Evolutionary conservation across 176 grass and related monocot species (phyloP).

Genomic region (Avena insularis): DNA sequence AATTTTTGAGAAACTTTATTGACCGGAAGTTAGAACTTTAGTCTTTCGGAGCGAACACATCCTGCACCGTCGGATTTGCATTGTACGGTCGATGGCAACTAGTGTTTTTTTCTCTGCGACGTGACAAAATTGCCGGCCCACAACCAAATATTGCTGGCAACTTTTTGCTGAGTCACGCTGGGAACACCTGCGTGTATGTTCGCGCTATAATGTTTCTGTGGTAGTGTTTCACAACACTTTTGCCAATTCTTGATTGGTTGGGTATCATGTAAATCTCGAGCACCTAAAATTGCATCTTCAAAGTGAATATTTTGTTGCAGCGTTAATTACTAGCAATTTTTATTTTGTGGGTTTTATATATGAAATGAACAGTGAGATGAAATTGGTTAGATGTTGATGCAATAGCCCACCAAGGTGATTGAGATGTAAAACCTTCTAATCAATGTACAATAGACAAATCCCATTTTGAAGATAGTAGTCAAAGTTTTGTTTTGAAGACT

Average conservation of each 20-base stretch:
- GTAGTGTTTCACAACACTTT: not conserved
- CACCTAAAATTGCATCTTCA: not conserved
- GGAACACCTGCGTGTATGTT: too few species aligned
- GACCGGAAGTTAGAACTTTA: too few species aligned
- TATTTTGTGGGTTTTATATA: not conserved
- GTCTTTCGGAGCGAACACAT: too few species aligned
- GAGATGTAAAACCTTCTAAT: not conserved
- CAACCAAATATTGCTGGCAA: too few species aligned
- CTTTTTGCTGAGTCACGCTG: too few species aligned
- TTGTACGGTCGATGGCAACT: too few species aligned
- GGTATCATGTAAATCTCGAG: not conserved
- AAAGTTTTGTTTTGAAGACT: not conserved
- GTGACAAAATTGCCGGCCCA: too few species aligned
- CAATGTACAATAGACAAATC: not conserved
- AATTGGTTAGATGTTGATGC: not conserved
- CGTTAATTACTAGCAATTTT: not conserved
- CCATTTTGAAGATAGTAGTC: not conserved
- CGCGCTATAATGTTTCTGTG: too few species aligned
- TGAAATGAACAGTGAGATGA: not conserved
- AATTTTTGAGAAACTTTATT: not conserved
- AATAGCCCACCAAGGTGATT: not conserved
- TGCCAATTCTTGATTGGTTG: not conserved
- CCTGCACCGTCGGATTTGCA: too few species aligned
- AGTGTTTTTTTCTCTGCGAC: too few species aligned
- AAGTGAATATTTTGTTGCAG: not conserved